Evolutionary conservation across 306 rosid species (phyloP).

Genomic region (Bauhinia variegata): DNA sequence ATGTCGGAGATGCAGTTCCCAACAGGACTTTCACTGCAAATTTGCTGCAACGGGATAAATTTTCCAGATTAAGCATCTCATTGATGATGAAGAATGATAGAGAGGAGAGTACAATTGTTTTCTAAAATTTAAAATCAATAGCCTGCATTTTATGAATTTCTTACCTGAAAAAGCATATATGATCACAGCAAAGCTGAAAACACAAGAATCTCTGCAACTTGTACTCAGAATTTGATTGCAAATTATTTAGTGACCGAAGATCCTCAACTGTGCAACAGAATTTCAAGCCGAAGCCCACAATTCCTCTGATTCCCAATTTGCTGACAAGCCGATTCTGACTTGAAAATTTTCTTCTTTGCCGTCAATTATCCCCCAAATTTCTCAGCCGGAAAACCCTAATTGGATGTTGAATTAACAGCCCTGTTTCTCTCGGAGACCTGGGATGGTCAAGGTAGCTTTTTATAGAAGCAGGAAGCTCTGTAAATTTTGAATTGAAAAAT

Average conservation of each 20-base stretch:
- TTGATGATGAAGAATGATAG: background rate
- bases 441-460: constrained; percentile 25
- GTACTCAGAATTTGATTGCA: constrained; percentile 23
- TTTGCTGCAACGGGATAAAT: constrained; percentile 31
- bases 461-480: constrained; percentile 18
- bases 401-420: background rate
- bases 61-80: constrained; percentile 25
- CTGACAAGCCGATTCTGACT: constrained; percentile 32
- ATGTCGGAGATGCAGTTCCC: background rate
- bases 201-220: constrained; percentile 35
- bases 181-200: constrained; percentile 38
- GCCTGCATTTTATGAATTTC: constrained; percentile 21
- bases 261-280: constrained; percentile 24
- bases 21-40: constrained; percentile 34
- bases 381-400: constrained; percentile 2
- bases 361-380: constrained; percentile 22
- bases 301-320: constrained; percentile 32
- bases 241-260: background rate
- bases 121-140: constrained; percentile 18
- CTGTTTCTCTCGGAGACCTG: background rate
- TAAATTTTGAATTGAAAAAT: constrained; percentile 26
- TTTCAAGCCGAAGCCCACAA: constrained; percentile 16
- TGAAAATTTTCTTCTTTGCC: constrained; percentile 1
- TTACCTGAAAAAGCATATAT: constrained; percentile 49
- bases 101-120: background rate